These are phyloP conservation scores for Alternaria longipes DNA, from an alignment of 2,329 filamentous ascomycete genomes.

Conservation along the genomic window DNA sequence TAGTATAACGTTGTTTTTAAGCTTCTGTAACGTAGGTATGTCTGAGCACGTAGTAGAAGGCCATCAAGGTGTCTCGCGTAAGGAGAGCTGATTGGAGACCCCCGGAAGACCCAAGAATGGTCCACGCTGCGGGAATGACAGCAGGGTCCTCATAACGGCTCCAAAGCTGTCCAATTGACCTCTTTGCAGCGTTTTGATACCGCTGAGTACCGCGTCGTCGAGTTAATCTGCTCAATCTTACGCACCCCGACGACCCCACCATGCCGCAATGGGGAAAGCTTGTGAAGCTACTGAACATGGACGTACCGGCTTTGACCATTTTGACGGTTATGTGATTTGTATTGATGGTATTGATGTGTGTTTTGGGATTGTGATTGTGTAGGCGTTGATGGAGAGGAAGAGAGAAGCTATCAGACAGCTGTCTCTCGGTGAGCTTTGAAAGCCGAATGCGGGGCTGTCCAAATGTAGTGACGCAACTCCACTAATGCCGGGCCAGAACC, in stretches of 20 bases:
- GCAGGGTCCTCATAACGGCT: slow-evolving; percentile 36
- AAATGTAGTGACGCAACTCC: slow-evolving; percentile 42
- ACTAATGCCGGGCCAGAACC: slow-evolving; percentile 32
- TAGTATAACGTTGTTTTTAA: slow-evolving; percentile 11
- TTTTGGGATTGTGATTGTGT: slow-evolving; percentile 18
- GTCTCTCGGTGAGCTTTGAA: slow-evolving; percentile 34
- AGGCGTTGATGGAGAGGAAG: slow-evolving; percentile 17
- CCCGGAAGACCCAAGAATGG: slow-evolving; percentile 7
- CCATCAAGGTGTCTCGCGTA: slow-evolving; percentile 43
- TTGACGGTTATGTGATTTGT: slow-evolving; percentile 65
- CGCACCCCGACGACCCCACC: slow-evolving; percentile 54
- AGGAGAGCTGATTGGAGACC: slow-evolving; percentile 36
- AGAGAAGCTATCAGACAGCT: slow-evolving; percentile 5
- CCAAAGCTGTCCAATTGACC: slow-evolving; percentile 31
- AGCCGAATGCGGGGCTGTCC: slow-evolving; percentile 37
- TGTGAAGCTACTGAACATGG: slow-evolving; percentile 21
- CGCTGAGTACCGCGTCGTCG: slow-evolving; percentile 19
- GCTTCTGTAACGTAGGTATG: background rate
- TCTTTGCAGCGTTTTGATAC: slow-evolving; percentile 17
- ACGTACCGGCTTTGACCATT: slow-evolving; percentile 98
- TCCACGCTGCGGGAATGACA: slow-evolving; percentile 23
- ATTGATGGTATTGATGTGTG: slow-evolving; percentile 26
- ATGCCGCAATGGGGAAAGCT: slow-evolving; percentile 38
- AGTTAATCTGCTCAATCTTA: slow-evolving; percentile 69
- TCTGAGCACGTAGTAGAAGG: slow-evolving; percentile 1